These are phyloP conservation scores for Nicotiana knightiana DNA, from an alignment of 257 asterid species.

Conservation along the genomic window DNA sequence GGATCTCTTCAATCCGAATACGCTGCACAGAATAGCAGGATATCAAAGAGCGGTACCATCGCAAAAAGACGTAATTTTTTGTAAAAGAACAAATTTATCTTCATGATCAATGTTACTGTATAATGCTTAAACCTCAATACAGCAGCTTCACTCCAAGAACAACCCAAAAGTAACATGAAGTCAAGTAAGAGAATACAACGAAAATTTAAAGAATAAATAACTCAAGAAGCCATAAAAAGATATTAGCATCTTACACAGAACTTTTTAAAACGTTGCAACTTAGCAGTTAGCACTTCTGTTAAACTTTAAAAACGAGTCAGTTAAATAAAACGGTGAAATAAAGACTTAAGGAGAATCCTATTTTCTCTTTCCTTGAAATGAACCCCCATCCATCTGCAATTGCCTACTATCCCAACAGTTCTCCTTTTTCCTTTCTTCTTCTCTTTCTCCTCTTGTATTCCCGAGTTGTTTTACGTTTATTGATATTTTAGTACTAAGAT, in stretches of 20 bases:
- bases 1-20: slow-evolving; percentile 75
- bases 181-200: background rate
- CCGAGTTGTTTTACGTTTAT: background rate
- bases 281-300: background rate
- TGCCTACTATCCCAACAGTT: background rate
- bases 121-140: background rate
- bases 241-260: too few species aligned
- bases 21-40: slow-evolving; percentile 52
- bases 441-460: background rate
- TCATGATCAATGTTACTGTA: slow-evolving; percentile 4
- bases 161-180: background rate
- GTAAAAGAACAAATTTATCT: background rate
- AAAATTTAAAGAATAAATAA: background rate
- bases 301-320: background rate
- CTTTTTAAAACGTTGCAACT: too few species aligned
- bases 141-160: background rate
- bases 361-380: background rate
- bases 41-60: background rate
- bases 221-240: background rate
- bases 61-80: background rate
- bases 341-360: background rate
- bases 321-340: background rate
- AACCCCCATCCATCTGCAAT: background rate
- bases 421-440: background rate
- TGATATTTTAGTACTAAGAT: background rate